Conservation (phyloP, 495 filamentous ascomycete species). For the Penicillium alfredii region DNA sequence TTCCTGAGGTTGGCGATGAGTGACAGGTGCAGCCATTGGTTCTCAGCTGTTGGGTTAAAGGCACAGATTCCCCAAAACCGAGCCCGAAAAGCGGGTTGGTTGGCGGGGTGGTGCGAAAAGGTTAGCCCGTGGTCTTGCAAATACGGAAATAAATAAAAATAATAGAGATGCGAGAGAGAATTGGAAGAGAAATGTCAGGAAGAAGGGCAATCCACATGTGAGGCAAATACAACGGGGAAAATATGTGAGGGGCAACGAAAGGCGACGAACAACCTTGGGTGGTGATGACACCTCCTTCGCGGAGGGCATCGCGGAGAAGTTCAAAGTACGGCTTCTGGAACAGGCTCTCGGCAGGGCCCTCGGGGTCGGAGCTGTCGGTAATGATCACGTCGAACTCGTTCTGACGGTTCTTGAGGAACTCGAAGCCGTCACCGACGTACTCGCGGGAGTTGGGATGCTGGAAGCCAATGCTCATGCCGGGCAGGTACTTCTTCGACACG, state of each 20-base stretch:
- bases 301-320: conserved; percentile 79
- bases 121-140: conserved; percentile 24
- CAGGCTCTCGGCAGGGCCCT: conserved; percentile 89
- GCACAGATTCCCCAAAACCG: conserved; percentile 30
- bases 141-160: neutral
- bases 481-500: conserved; percentile 96
- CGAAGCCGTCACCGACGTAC: conserved; percentile 94
- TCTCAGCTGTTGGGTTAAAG: conserved; percentile 65
- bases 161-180: neutral
- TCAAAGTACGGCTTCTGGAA: conserved; percentile 99
- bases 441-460: conserved; percentile 86
- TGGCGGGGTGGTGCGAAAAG: conserved; percentile 22
- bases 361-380: conserved; percentile 95
- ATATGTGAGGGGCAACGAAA: conserved; percentile 40
- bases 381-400: conserved; percentile 99
- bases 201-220: neutral
- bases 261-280: conserved; percentile 99
- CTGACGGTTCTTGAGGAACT: conserved; percentile 88
- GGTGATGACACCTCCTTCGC: conserved; percentile 95
- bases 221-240: conserved; percentile 5
- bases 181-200: conserved; percentile 3
- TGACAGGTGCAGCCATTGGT: conserved; percentile 95
- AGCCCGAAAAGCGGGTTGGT: conserved; percentile 34
- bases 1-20: conserved; percentile 91
- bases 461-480: conserved; percentile 88